phyloP scores from a whole-genome alignment of 169 alveolate genomes.

The Cystoisospora suis region DNA sequence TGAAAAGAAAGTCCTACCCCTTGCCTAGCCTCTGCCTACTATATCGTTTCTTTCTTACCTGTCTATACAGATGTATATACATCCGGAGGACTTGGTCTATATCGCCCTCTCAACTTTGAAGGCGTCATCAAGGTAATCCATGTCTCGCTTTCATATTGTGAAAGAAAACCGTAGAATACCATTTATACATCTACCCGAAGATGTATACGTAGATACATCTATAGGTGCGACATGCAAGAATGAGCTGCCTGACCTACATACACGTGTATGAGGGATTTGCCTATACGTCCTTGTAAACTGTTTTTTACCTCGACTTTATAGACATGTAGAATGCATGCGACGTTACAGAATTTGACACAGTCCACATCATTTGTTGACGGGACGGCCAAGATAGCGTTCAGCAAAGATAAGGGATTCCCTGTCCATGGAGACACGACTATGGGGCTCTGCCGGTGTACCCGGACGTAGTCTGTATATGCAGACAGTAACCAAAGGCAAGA shows the following conservation, averaged over 20 bases:
- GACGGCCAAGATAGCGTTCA: slow-evolving; percentile 69
- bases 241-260: background rate
- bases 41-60: too few relatives aligned
- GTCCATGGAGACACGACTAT: slow-evolving; percentile 53
- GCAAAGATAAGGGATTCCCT: slow-evolving; percentile 70
- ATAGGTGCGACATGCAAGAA: background rate
- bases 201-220: background rate
- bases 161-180: too few relatives aligned
- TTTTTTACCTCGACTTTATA: slow-evolving; percentile 70
- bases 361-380: slow-evolving; percentile 70
- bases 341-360: slow-evolving; percentile 68
- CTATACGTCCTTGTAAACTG: background rate
- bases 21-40: too few relatives aligned
- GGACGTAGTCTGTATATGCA: background rate
- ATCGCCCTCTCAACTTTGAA: background rate
- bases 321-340: slow-evolving; percentile 69
- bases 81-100: background rate
- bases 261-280: background rate
- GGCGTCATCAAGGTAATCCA: background rate
- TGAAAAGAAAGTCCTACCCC: too few relatives aligned
- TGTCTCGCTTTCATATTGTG: background rate
- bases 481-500: too few relatives aligned
- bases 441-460: background rate
- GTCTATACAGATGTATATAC: background rate
- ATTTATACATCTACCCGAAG: background rate